A percentile compares a stretch with the other conserved stretches of the same genome.
Evolutionary conservation across 2,329 filamentous ascomycete species (phyloP).

Genomic region (Aspergillus hortae): DNA sequence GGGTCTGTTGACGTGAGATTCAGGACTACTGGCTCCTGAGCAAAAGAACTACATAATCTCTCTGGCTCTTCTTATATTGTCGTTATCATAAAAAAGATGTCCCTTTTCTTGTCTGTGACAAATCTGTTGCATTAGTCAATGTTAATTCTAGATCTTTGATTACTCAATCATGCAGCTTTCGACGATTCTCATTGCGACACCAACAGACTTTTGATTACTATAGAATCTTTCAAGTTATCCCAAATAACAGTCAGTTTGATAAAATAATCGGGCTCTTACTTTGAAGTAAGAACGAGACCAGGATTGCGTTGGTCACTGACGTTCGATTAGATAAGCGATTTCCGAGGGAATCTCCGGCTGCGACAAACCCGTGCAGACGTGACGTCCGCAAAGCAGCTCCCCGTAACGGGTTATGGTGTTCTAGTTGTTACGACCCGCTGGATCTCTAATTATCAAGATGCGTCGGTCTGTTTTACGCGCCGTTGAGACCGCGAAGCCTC

Average conservation of each 20-base stretch:
- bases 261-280: background rate
- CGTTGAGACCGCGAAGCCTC: slow-evolving; percentile 35
- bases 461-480: slow-evolving; percentile 40
- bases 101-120: background rate
- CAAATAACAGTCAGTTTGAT: too few relatives aligned
- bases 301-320: background rate
- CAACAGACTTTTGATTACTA: background rate
- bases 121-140: background rate
- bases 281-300: background rate
- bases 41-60: too few relatives aligned
- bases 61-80: background rate
- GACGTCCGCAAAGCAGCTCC: slow-evolving; percentile 12
- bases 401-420: slow-evolving; percentile 3
- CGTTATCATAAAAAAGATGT: background rate
- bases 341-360: slow-evolving; percentile 5
- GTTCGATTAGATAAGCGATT: slow-evolving; percentile 28
- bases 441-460: slow-evolving; percentile 25
- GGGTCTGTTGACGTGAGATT: background rate
- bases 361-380: slow-evolving; percentile 13
- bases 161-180: slow-evolving; percentile 7
- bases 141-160: slow-evolving; percentile 10
- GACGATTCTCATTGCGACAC: background rate
- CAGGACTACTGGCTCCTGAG: background rate
- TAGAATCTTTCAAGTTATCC: too few relatives aligned
- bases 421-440: slow-evolving; percentile 1